These are phyloP conservation scores for Hypoxylon rickii DNA, from an alignment of 495 filamentous ascomycete genomes.

Conservation along the genomic window DNA sequence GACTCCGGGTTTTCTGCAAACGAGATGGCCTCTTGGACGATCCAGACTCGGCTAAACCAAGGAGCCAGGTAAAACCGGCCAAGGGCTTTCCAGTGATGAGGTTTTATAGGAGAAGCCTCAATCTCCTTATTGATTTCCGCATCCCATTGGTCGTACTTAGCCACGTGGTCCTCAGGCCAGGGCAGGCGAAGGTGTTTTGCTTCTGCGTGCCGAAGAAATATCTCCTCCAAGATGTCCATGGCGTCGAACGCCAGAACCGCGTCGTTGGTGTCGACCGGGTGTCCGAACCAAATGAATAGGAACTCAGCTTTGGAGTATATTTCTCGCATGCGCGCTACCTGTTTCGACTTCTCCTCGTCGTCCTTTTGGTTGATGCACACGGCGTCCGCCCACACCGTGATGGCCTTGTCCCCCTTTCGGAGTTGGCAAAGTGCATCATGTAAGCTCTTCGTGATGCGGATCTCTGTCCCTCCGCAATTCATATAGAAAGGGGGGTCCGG, in stretches of 20 bases:
- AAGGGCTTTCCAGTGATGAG: background rate
- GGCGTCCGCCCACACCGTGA: background rate
- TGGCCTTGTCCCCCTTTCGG: background rate
- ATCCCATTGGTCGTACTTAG: background rate
- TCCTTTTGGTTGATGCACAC: background rate
- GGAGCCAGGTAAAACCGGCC: background rate
- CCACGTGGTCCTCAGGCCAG: background rate
- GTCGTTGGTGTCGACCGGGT: background rate
- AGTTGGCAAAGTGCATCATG: background rate
- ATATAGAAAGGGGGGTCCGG: background rate
- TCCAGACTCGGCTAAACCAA: background rate
- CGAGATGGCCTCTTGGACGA: background rate
- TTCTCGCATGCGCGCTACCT: background rate
- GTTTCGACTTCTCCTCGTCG: background rate
- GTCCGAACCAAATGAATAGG: background rate
- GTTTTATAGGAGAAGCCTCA: background rate
- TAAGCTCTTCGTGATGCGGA: background rate
- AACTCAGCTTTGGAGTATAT: background rate
- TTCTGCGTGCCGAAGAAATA: background rate
- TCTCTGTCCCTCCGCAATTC: background rate
- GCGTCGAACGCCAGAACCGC: background rate
- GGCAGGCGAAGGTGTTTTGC: background rate
- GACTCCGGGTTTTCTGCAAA: background rate
- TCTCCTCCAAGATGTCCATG: background rate
- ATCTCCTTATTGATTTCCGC: background rate